Evolutionary conservation across 2,329 filamentous ascomycete species (phyloP).

Genomic region (Ceratocystis destructans): DNA sequence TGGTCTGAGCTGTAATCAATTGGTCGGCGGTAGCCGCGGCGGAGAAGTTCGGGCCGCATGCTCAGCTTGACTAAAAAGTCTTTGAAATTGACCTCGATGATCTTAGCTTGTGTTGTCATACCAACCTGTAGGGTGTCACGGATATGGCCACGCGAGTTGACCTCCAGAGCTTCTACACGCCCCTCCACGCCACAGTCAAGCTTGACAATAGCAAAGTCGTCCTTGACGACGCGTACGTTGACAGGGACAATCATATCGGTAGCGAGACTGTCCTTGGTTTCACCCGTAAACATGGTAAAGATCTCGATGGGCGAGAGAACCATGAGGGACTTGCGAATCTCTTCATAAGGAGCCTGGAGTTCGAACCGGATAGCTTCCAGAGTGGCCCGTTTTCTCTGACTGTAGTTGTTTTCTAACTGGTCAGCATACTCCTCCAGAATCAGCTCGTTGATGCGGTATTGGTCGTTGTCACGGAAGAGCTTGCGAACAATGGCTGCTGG

Average conservation of each 20-base stretch:
- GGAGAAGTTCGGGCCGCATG: constrained; percentile 57
- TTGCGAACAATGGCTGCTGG: constrained; percentile 82
- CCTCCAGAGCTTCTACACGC: constrained; percentile 67
- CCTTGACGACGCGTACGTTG: constrained; percentile 73
- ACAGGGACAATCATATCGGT: constrained; percentile 90
- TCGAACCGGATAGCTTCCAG: constrained; percentile 93
- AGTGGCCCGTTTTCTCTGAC: constrained; percentile 87
- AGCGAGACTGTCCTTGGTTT: constrained; percentile 68
- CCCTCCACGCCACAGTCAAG: constrained; percentile 92
- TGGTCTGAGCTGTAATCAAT: constrained; percentile 62
- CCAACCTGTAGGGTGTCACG: constrained; percentile 62
- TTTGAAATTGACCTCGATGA: constrained; percentile 76
- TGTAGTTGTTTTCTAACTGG: constrained; percentile 83
- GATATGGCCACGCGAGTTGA: constrained; percentile 57
- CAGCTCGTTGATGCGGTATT: constrained; percentile 90
- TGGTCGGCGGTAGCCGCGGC: constrained; percentile 54
- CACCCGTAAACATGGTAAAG: constrained; percentile 93
- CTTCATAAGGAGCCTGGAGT: constrained; percentile 83
- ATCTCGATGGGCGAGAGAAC: constrained; percentile 60
- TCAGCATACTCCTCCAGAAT: constrained; percentile 95
- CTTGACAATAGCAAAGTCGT: constrained; percentile 85
- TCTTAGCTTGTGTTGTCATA: constrained; percentile 78
- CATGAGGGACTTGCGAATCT: constrained; percentile 70
- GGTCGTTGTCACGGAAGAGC: constrained; percentile 85
- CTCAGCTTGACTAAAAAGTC: constrained; percentile 73